Conservation (phyloP, 2,329 filamentous ascomycete genomes). For the Aspergillus spinulosporus region DNA sequence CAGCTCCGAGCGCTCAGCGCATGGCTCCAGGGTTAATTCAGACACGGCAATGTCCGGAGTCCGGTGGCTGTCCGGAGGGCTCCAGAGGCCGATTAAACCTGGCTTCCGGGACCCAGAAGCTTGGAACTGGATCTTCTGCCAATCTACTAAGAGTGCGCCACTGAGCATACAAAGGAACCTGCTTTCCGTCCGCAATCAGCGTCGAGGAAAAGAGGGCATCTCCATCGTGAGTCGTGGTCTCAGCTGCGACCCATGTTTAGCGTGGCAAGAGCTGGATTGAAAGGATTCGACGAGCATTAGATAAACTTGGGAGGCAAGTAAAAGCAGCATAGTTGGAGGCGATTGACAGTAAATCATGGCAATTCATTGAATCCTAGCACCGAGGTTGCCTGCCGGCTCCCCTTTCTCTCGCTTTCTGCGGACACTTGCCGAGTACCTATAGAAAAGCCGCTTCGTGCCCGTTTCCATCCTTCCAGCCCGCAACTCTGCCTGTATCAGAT, state of each 20-base stretch:
- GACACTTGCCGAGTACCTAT: slow-evolving; percentile 6
- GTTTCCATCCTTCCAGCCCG: not conserved
- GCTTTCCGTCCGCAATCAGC: slow-evolving; percentile 3
- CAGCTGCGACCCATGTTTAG: slow-evolving; percentile 35
- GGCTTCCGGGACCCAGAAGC: slow-evolving; percentile 28
- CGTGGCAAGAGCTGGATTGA: slow-evolving; percentile 14
- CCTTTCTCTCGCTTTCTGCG: slow-evolving; percentile 5
- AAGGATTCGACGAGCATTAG: not conserved
- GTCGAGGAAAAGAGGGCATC: not conserved
- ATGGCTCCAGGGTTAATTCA: not conserved
- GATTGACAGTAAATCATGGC: not conserved
- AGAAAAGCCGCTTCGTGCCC: slow-evolving; percentile 12
- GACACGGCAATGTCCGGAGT: not conserved
- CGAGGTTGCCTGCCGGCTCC: not conserved
- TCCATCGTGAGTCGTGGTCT: not conserved
- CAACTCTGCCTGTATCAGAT: slow-evolving; percentile 2
- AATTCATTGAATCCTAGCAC: not conserved
- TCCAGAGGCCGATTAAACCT: slow-evolving; percentile 22
- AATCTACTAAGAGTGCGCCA: slow-evolving; percentile 19
- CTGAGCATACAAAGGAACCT: slow-evolving; percentile 17
- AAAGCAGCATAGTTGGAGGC: not conserved
- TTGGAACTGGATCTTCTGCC: slow-evolving; percentile 23
- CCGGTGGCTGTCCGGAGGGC: not conserved
- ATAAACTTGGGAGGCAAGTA: not conserved
- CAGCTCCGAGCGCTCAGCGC: slow-evolving; percentile 1